Evolutionary conservation across 768 basidiomycete species (phyloP), one percentile per base, ranked within the genome.

Genomic region (Boletus rubropictus): DNA sequence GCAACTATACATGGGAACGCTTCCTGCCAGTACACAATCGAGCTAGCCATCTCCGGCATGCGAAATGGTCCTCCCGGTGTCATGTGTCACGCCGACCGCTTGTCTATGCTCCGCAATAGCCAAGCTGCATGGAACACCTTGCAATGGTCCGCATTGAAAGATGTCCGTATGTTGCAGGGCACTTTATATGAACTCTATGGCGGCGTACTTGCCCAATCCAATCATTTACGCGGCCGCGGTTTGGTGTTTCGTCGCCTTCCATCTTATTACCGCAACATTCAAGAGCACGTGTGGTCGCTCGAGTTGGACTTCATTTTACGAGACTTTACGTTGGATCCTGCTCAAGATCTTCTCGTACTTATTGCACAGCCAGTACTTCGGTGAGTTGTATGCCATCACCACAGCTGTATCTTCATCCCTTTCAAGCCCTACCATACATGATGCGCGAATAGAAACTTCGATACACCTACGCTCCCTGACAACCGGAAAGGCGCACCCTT

Each of bases 271-370:
- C 74, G 78, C 20, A 65, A 59, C n/a, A 78, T 82, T 48, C 54
- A 72, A 42, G 68, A 72, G 39, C 65, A 64, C 31, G 54, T 63
- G 14, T 82, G 81, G 80, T 59, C 60, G 5, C 48, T 77, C 15
- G 58, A 65, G 18, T 28, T 68, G 45, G 66, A 65, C 4, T 52
- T 76, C 29, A 29, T 50, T 14, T 55, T 81, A 11, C 72, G 76
- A n/a, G 81, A 83, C 54, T 81, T 82, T 52, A 71, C 70, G 7
- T 74, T 87, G 69, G 84, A 86, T 58, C 79, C 81, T 15, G 72
- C 78, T 20, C 83, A 84, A 55, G 78, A 86, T 59, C 70, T 87
- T 27, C 68, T 85, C 8, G 71, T 84, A 7, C 51, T 78, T 15
- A 62, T 81, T 6, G 73, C 77, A 53, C 60, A 54, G 22, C 69